Evolutionary conservation across 495 filamentous ascomycete species (phyloP).

Genomic region (Ramalina intermedia): DNA sequence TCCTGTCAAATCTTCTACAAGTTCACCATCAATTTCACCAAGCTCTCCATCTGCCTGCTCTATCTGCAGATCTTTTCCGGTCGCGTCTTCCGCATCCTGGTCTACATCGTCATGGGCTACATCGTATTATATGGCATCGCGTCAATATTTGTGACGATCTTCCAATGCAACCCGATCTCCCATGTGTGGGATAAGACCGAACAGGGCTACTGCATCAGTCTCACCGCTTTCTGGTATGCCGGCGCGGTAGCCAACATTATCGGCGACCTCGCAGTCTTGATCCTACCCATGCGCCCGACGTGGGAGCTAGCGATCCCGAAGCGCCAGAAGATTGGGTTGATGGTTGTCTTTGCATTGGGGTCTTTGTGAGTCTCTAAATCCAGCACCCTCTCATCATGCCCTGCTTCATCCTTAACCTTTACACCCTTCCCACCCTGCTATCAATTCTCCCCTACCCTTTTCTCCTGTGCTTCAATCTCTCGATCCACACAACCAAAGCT

Average conservation of each 20-base stretch:
- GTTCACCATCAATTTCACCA: slow-evolving; percentile 22
- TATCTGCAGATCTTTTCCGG: slow-evolving; percentile 14
- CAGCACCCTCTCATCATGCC: too few relatives aligned
- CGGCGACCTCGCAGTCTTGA: slow-evolving; percentile 31
- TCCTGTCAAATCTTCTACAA: slow-evolving; percentile 26
- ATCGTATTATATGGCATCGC: slow-evolving; percentile 25
- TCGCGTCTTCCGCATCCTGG: slow-evolving; percentile 22
- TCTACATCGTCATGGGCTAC: slow-evolving; percentile 24
- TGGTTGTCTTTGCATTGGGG: slow-evolving; percentile 17
- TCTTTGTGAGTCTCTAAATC: slow-evolving; percentile 15
- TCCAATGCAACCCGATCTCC: slow-evolving; percentile 31
- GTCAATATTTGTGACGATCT: slow-evolving; percentile 28
- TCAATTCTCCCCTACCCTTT: neutral
- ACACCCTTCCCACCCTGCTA: neutral
- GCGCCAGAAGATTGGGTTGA: slow-evolving; percentile 13
- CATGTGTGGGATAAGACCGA: slow-evolving; percentile 25
- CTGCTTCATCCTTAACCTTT: neutral
- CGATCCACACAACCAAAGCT: neutral
- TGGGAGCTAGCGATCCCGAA: slow-evolving; percentile 11
- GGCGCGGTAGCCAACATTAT: slow-evolving; percentile 34
- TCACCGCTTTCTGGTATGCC: slow-evolving; percentile 29
- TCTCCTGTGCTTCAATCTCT: neutral
- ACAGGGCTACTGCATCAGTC: slow-evolving; percentile 28
- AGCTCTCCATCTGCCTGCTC: slow-evolving; percentile 23
- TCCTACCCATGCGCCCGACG: slow-evolving; percentile 24